A percentile compares a stretch with the other conserved stretches of the same genome.
These are phyloP conservation scores for Eucalyptus urophylla DNA, from an alignment of 345 rosid genomes.

Conservation along the genomic window DNA sequence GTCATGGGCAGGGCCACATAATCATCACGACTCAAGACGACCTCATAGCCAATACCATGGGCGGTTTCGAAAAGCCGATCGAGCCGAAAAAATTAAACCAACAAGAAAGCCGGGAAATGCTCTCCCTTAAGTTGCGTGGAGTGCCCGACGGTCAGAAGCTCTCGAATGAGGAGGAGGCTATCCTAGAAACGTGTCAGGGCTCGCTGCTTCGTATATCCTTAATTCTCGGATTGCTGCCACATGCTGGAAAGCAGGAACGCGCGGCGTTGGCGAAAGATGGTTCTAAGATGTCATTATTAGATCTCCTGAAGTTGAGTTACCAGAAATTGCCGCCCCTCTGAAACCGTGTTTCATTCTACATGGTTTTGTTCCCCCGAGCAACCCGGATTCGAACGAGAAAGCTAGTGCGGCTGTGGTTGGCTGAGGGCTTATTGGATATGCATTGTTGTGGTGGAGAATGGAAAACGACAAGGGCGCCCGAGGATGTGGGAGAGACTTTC, in stretches of 20 bases:
- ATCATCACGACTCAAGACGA: not conserved
- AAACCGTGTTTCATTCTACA: slow-evolving; percentile 4
- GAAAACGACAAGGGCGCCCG: not conserved
- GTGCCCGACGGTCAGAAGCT: not conserved
- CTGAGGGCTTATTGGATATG: not conserved
- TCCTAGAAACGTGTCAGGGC: not conserved
- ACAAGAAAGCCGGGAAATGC: not conserved
- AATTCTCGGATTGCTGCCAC: not conserved
- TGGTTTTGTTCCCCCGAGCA: not conserved
- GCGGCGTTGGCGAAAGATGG: not conserved
- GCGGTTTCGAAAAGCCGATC: not conserved
- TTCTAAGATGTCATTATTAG: not conserved
- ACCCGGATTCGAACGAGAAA: not conserved
- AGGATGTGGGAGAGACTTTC: not conserved
- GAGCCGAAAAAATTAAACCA: not conserved
- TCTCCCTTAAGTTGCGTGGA: not conserved
- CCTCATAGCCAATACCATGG: not conserved
- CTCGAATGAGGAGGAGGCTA: not conserved
- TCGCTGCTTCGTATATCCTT: not conserved
- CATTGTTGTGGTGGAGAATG: not conserved
- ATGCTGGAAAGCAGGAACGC: not conserved
- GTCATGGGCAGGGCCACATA: not conserved
- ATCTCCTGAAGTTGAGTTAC: not conserved
- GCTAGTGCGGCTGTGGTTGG: slow-evolving; percentile 8
- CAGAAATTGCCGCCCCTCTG: not conserved